These are phyloP conservation scores for Peronospora farinosa DNA, from an alignment of 352 stramenopile species.

Conservation along the genomic window DNA sequence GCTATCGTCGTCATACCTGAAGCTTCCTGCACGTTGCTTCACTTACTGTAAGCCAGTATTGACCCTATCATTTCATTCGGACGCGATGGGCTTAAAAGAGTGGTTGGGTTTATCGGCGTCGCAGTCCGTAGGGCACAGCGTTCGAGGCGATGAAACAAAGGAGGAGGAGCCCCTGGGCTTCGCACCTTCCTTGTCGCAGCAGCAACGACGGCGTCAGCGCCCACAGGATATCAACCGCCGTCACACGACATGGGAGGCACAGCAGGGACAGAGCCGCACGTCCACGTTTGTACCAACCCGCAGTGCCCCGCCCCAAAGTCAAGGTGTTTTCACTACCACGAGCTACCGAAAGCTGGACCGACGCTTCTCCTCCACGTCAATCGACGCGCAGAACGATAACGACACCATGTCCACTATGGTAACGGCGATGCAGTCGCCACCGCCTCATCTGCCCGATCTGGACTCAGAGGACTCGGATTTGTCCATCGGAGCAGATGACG, in stretches of 20 bases:
- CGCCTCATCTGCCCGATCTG: slow-evolving; percentile 10
- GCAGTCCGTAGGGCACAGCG: slow-evolving; percentile 15
- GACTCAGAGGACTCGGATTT: slow-evolving; percentile 29
- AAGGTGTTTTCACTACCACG: neutral
- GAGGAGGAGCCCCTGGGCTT: slow-evolving; percentile 14
- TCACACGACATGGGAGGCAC: slow-evolving; percentile 21
- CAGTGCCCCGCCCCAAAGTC: slow-evolving; percentile 7
- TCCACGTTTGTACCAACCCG: slow-evolving; percentile 8
- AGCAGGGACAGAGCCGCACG: slow-evolving; percentile 9
- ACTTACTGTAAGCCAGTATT: neutral
- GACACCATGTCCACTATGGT: slow-evolving; percentile 24
- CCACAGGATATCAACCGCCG: slow-evolving; percentile 20
- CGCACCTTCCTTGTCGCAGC: slow-evolving; percentile 1
- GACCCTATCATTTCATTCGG: neutral
- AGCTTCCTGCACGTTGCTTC: neutral
- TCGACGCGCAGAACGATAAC: slow-evolving; percentile 22
- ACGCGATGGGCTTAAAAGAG: slow-evolving; percentile 55
- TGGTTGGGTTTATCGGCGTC: slow-evolving; percentile 47
- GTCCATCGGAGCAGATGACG: slow-evolving; percentile 26
- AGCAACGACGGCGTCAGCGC: slow-evolving; percentile 3
- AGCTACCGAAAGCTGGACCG: slow-evolving; percentile 7
- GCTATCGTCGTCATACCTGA: neutral
- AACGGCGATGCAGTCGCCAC: slow-evolving; percentile 22
- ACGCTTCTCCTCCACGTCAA: slow-evolving; percentile 20
- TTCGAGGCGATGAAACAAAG: slow-evolving; percentile 16